These are phyloP conservation scores for Penicillium bovifimosum DNA, from an alignment of 495 filamentous ascomycete species.

Conservation along the genomic window DNA sequence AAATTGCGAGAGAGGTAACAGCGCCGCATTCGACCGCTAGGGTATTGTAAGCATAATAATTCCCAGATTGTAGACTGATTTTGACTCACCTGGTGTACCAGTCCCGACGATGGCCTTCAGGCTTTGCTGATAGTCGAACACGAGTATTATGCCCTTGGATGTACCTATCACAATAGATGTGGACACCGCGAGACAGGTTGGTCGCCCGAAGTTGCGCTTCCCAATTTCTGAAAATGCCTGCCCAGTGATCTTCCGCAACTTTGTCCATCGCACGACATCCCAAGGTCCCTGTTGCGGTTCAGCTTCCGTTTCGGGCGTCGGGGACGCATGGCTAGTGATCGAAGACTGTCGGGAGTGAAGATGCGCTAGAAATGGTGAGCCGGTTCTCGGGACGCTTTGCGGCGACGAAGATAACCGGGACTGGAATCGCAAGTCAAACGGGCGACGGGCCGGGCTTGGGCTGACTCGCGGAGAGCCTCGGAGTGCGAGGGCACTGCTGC, in stretches of 20 bases:
- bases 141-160: slow-evolving; percentile 84
- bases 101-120: slow-evolving; percentile 87
- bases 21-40: slow-evolving; percentile 85
- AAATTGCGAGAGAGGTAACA: slow-evolving; percentile 81
- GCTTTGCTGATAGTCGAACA: slow-evolving; percentile 96
- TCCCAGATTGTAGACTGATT: background rate
- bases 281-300: slow-evolving; percentile 71
- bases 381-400: slow-evolving; percentile 54
- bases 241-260: slow-evolving; percentile 78
- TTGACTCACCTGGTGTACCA: slow-evolving; percentile 71
- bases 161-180: slow-evolving; percentile 88
- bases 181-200: slow-evolving; percentile 86
- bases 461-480: slow-evolving; percentile 46
- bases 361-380: slow-evolving; percentile 73
- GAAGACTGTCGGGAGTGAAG: slow-evolving; percentile 76
- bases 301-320: slow-evolving; percentile 47
- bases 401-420: slow-evolving; percentile 68
- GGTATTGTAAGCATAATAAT: slow-evolving; percentile 1
- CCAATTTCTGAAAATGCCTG: slow-evolving; percentile 94
- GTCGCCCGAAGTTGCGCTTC: slow-evolving; percentile 84
- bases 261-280: slow-evolving; percentile 97
- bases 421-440: slow-evolving; percentile 91
- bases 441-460: slow-evolving; percentile 77
- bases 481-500: slow-evolving; percentile 54
- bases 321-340: slow-evolving; percentile 50